Evolutionary conservation across 805 yeast species (phyloP), one percentile per base, ranked within the genome.

Genomic region (Zygosaccharomyces lentus): DNA sequence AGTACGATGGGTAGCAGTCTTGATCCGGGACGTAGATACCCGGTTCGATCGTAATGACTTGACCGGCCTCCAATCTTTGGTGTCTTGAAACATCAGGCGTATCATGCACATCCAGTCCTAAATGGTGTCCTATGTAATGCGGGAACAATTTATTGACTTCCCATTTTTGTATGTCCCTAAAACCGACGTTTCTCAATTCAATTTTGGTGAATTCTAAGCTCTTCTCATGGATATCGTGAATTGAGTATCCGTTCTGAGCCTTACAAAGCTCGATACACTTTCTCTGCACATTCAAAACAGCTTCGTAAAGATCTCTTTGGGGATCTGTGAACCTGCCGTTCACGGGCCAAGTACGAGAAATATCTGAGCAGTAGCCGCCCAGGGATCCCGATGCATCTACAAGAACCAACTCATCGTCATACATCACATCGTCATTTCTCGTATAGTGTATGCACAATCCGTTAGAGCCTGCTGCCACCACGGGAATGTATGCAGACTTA

Each of bases 301-400:
- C 96, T 56, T 87, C 84, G 61, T 93, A 93, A 16, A 93, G 67
- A 49, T 91, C 98, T 42, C 75, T 75, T 65, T 93, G 99, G 2
- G 96, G 80, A 8, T 71, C 77, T 2, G 85, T 67, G 63, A 93
- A 93, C 40, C 67, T 70, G 2, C 95, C 87, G 31, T 76, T 76
- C 39, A 81, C 83, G 4, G 99, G 99, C 97, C 98, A 93, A 0
- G 97, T 84, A 52, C 99, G 76, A 2, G 98, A 90, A 37, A 93
- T 93, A 66, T 93, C 99, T 1, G 97, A 82, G 60, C 96, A 82
- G 65, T 93, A 93, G 1, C 97, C 97, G 34, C 98, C 99, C 35
- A 84, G 64, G 41, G 85, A 77, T 4, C 98, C 99, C 1, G 95
- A 95, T 3, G 98, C 98, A 66, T 93, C 99, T 2, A 93, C 89